Evolutionary conservation across 2,329 filamentous ascomycete genomes (phyloP).

Genomic region (Helicocarpus griseus): DNA sequence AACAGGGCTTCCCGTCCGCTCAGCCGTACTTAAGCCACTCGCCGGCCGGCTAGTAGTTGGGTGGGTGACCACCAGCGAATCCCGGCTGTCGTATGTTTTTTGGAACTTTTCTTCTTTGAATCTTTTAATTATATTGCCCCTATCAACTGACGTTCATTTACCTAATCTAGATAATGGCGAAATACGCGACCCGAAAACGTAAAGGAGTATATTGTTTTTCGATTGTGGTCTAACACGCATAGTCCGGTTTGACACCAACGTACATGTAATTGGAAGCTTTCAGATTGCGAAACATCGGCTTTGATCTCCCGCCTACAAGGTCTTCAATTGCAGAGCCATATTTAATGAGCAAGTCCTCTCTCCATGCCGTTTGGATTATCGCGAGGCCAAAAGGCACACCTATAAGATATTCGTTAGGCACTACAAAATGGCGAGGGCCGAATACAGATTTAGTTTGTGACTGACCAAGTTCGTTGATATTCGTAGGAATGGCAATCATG

Average conservation of each 20-base stretch:
- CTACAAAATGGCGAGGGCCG: background rate
- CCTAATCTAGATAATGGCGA: too few relatives aligned
- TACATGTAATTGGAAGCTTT: slow-evolving; percentile 8
- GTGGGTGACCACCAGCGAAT: too few relatives aligned
- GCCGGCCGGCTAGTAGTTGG: too few relatives aligned
- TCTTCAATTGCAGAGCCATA: slow-evolving; percentile 57
- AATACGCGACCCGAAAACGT: too few relatives aligned
- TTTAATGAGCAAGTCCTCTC: slow-evolving; percentile 47
- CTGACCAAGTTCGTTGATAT: slow-evolving; percentile 33
- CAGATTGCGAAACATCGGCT: slow-evolving; percentile 7
- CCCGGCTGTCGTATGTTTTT: too few relatives aligned
- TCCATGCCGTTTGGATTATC: slow-evolving; percentile 53
- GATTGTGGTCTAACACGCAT: background rate
- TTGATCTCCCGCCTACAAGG: slow-evolving; percentile 20
- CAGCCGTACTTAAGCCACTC: too few relatives aligned
- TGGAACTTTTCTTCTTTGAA: too few relatives aligned
- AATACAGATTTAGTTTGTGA: background rate
- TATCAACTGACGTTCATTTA: too few relatives aligned
- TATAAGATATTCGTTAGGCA: background rate
- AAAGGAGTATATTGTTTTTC: too few relatives aligned
- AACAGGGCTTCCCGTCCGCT: too few relatives aligned
- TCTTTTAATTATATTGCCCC: too few relatives aligned
- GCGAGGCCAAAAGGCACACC: slow-evolving; percentile 55
- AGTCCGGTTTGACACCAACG: slow-evolving; percentile 5
- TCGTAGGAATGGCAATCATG: slow-evolving; percentile 58